Base-by-base conservation (phyloP, 306 rosid species). In the Ochetophila trinervis region DNA sequence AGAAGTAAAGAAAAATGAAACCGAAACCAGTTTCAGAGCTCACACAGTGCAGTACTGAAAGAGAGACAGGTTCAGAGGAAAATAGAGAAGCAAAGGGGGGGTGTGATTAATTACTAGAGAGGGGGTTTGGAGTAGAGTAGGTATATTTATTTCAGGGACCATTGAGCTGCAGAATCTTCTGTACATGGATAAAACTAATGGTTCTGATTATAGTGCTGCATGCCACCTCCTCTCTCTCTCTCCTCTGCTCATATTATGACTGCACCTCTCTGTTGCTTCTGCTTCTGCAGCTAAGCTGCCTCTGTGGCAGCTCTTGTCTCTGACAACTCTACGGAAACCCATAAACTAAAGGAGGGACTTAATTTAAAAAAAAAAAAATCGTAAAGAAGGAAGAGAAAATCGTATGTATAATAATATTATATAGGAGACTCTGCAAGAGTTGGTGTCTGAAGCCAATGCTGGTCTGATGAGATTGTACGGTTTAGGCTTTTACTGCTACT, bases 61-160 rank as follows among this genome's bases (percentile, higher is more conserved):
- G 45, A 42, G 65, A 63, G 65, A 49, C 64, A 57, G 65, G 40
- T 40, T 44, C 36, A 68, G 64, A 50, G 49, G 5, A 48, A 61
- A 53, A 60, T 24, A 48, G 66, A 56, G 69, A 30, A 68, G n/a
- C 45, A 56, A 62, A 63, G 45, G 19, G 37, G 68, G 76, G 65
- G 65, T 65, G 80, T 58, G 65, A 73, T 76, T 65, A 49, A 69
- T 65, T 74, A 67, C 16, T 53, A 15, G 50, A 53, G 76, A 5
- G 72, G 40, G 17, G 9, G 19, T 22, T 45, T 50, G 74, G 69
- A 65, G 72, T 59, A 66, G 83, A 85, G 83, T 82, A 77, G 91
- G 93, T 84, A 84, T 88, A 91, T 88, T 86, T 91, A 88, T 86
- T 88, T 80, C 77, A 86, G 91, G 89, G 87, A 89, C 91, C 93